A percentile compares a stretch with the other conserved stretches of the same genome.
phyloP scores from a whole-genome alignment of 306 rosid species.

The Carpinus viminea region DNA sequence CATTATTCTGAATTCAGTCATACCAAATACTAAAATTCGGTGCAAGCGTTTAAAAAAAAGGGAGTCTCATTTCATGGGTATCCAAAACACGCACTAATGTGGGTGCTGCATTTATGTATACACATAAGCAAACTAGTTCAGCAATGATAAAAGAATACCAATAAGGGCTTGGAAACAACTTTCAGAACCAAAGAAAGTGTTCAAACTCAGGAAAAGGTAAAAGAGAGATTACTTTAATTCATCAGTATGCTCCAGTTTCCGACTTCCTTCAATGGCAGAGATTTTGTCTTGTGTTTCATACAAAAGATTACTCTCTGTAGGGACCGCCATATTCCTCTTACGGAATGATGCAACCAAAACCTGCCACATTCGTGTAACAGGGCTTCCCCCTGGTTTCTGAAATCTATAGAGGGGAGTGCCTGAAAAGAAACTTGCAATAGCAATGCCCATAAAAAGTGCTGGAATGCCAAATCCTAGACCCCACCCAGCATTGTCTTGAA shows the following conservation, averaged over 20 bases:
- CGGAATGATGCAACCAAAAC: slow-evolving; percentile 83
- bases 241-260: slow-evolving; percentile 79
- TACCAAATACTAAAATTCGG: neutral
- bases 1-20: neutral
- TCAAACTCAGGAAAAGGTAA: neutral
- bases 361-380: slow-evolving; percentile 92
- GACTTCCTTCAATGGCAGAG: slow-evolving; percentile 95
- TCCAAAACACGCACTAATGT: neutral
- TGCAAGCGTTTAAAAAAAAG: neutral
- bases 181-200: neutral
- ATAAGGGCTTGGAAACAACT: slow-evolving; percentile 1
- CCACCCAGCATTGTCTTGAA: slow-evolving; percentile 98
- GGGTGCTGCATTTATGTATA: neutral
- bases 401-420: slow-evolving; percentile 91
- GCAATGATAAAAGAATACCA: slow-evolving; percentile 4
- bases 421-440: slow-evolving; percentile 76
- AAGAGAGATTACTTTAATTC: slow-evolving; percentile 65
- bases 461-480: slow-evolving; percentile 99
- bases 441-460: slow-evolving; percentile 77
- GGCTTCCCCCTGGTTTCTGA: slow-evolving; percentile 98
- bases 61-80: neutral
- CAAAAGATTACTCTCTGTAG: slow-evolving; percentile 69
- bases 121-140: neutral
- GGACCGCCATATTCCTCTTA: slow-evolving; percentile 61
- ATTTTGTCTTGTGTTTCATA: slow-evolving; percentile 73